Conservation (phyloP, 257 asterid genomes). For the Fraxinus pennsylvanica region DNA sequence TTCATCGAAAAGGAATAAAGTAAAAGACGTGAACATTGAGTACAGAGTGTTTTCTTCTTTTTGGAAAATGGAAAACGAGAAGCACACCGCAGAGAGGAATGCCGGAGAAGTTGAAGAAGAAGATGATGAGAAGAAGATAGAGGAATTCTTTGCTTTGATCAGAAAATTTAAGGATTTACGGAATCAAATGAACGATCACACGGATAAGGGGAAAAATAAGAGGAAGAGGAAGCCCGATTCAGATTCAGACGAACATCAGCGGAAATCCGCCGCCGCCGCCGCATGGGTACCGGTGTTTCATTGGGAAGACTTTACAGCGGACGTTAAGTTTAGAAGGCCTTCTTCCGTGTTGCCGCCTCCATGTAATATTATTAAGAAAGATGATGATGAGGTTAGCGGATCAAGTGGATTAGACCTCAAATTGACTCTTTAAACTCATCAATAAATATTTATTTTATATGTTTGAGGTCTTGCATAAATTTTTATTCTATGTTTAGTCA, state of each 20-base stretch:
- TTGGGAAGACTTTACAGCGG: conserved; percentile 2
- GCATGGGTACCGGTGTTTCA: background rate
- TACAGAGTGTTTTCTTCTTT: background rate
- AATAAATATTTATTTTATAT: too few species aligned
- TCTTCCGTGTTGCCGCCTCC: background rate
- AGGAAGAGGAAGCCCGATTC: background rate
- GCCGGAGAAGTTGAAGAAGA: background rate
- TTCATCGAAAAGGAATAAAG: background rate
- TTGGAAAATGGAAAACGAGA: background rate
- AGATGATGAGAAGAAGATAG: background rate
- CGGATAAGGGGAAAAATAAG: background rate
- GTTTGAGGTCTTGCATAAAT: too few species aligned
- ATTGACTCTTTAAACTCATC: background rate
- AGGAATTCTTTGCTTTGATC: background rate
- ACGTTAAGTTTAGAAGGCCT: background rate
- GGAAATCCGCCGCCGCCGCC: background rate
- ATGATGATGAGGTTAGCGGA: background rate
- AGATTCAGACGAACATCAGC: background rate
- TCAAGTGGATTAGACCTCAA: background rate
- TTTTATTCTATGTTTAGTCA: too few species aligned
- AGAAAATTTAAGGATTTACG: background rate
- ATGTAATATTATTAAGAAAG: background rate
- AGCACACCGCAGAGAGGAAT: background rate
- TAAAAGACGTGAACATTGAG: background rate
- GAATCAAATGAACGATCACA: background rate